Evolutionary conservation across 345 rosid genomes (phyloP), one percentile per base, ranked within the genome.

Genomic region (Gynandropsis gynandra): DNA sequence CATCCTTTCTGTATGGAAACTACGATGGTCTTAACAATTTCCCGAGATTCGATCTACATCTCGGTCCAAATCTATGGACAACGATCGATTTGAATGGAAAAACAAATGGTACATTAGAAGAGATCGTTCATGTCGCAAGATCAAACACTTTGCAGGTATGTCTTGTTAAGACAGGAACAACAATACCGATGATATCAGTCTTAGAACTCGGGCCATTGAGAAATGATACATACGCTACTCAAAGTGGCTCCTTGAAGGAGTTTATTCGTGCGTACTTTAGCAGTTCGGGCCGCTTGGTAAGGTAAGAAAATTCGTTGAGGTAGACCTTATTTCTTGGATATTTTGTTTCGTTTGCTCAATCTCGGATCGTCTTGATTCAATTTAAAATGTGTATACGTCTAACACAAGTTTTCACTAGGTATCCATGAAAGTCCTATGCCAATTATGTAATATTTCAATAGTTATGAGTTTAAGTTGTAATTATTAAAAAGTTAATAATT

Each of bases 11-110:
- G 9, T 67, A 67, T 12, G 72, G 72, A 32, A 62, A 67, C 42
- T 67, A 67, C 42, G 72, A 67, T 51, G 41, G 42, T 19, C 62
- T 41, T 42, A 9, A 51, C 33, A 20, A 6, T 0, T 10, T 18
- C 18, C 67, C 72, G 43, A 41, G 62, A 37, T 67, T 67, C 20
- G 59, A 67, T 16, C 59, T 67, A 12, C 48, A 56, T 54, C 40
- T 67, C 19, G 72, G 67, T 42, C 63, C 63, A 1, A 62, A 67
- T 38, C 24, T 27, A 12, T 67, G 67, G 72, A 8, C n/a, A 43
- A 67, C 63, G 8, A 50, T 67, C 8, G 48, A 67, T 55, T 34
- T 67, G 66, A n/a, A 5, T n/a, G 42, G 54, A 14, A n/a, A 41
- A 6, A 16, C 24, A 17, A 60, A 54, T 24, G 66, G 62, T 5